Percentiles rank a stretch among this genome's conserved stretches.
These are phyloP conservation scores for Pulveroboletus ravenelii DNA, from an alignment of 768 basidiomycete genomes.

Conservation along the genomic window DNA sequence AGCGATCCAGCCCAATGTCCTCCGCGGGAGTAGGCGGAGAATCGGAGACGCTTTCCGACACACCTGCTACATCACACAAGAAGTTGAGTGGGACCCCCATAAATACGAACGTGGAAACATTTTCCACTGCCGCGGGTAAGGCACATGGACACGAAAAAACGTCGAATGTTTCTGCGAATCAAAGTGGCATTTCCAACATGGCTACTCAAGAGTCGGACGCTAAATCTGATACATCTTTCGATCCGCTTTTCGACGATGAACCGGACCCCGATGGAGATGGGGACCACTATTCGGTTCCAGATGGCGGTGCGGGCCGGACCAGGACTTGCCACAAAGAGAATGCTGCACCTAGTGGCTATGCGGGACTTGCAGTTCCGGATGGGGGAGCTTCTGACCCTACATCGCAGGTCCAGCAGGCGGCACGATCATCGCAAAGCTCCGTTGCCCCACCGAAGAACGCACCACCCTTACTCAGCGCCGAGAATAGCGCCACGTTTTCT, in stretches of 20 bases:
- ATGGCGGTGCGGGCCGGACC: slow-evolving; percentile 17
- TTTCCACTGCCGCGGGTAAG: slow-evolving; percentile 15
- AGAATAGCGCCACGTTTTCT: slow-evolving; percentile 61
- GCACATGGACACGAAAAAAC: slow-evolving; percentile 13
- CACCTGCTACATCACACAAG: slow-evolving; percentile 6
- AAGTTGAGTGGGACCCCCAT: slow-evolving; percentile 12
- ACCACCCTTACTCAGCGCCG: slow-evolving; percentile 64
- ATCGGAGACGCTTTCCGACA: slow-evolving; percentile 15
- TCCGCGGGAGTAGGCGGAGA: slow-evolving; percentile 24
- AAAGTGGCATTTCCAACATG: slow-evolving; percentile 22
- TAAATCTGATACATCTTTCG: slow-evolving; percentile 77
- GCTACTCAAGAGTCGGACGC: slow-evolving; percentile 47
- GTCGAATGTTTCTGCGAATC: slow-evolving; percentile 18
- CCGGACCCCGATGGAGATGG: slow-evolving; percentile 55
- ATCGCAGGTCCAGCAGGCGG: slow-evolving; percentile 19
- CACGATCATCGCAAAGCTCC: slow-evolving; percentile 30
- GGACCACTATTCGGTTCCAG: slow-evolving; percentile 17
- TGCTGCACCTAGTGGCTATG: slow-evolving; percentile 7
- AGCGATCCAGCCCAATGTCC: slow-evolving; percentile 24
- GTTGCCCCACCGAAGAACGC: slow-evolving; percentile 67
- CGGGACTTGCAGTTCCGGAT: slow-evolving; percentile 30
- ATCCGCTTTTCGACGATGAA: slow-evolving; percentile 89
- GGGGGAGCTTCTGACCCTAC: slow-evolving; percentile 18
- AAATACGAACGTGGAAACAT: slow-evolving; percentile 22
- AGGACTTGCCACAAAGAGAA: slow-evolving; percentile 15